Evolutionary conservation across 2,329 filamentous ascomycete genomes (phyloP).

Genomic region (Microdochium trichocladiopsis): DNA sequence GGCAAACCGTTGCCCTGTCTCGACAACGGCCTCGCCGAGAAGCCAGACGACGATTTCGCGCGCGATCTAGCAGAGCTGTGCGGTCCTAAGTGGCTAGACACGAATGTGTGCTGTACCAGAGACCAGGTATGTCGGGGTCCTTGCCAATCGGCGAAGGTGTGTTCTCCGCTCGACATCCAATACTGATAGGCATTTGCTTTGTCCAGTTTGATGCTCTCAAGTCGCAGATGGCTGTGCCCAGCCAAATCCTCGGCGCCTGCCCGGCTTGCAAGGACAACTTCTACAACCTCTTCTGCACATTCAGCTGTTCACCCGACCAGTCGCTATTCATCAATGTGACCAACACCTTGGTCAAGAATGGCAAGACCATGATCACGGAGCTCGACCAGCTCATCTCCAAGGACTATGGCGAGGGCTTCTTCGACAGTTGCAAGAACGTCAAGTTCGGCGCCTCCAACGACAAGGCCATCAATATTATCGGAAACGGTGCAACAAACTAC

Average conservation of each 20-base stretch:
- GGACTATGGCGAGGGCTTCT: slow-evolving; percentile 81
- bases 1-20: slow-evolving; percentile 85
- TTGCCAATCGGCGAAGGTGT: not conserved
- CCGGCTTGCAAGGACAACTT: slow-evolving; percentile 98
- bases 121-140: slow-evolving; percentile 61
- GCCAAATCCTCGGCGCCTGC: slow-evolving; percentile 84
- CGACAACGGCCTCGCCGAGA: slow-evolving; percentile 76
- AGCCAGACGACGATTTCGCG: slow-evolving; percentile 65
- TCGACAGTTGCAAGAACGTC: slow-evolving; percentile 96
- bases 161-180: not conserved
- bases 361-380: slow-evolving; percentile 65
- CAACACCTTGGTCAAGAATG: slow-evolving; percentile 53
- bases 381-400: slow-evolving; percentile 84
- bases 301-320: slow-evolving; percentile 96
- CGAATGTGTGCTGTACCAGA: slow-evolving; percentile 75
- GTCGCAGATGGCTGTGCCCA: slow-evolving; percentile 78
- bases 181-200: not conserved
- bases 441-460: slow-evolving; percentile 94
- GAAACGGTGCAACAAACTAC: slow-evolving; percentile 89
- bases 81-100: slow-evolving; percentile 76
- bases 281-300: slow-evolving; percentile 96
- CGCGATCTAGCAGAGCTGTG: slow-evolving; percentile 79
- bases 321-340: slow-evolving; percentile 94
- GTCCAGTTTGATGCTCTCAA: slow-evolving; percentile 68
- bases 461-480: slow-evolving; percentile 92